Evolutionary conservation across 2,329 filamentous ascomycete species (phyloP).

Genomic region (Ampelomyces quisqualis): DNA sequence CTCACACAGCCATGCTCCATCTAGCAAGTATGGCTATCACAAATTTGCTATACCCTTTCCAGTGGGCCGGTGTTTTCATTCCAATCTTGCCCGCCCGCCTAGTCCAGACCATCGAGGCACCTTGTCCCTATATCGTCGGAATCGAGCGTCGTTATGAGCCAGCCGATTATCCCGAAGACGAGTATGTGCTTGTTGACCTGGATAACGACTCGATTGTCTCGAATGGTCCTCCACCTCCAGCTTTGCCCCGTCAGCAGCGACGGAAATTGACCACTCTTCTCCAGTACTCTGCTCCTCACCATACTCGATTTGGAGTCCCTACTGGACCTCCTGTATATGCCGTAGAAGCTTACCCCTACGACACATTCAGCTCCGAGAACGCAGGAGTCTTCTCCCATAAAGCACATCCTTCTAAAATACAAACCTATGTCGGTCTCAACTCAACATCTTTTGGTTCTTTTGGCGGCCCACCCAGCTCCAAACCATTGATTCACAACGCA

Average conservation of each 20-base stretch:
- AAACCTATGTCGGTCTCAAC: constrained; percentile 85
- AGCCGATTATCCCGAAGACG: constrained; percentile 85
- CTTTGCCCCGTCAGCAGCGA: constrained; percentile 83
- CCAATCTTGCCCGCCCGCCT: constrained; percentile 85
- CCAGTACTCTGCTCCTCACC: constrained; percentile 86
- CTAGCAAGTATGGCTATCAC: constrained; percentile 85
- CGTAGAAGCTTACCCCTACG: constrained; percentile 86
- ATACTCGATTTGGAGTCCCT: constrained; percentile 79
- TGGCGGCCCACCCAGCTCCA: constrained; percentile 53
- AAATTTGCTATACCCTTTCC: constrained; percentile 83
- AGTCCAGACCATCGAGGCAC: constrained; percentile 87
- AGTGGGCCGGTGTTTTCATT: constrained; percentile 93
- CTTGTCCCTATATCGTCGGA: constrained; percentile 95
- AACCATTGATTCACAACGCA: constrained; percentile 81
- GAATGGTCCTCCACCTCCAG: constrained; percentile 70
- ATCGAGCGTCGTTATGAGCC: constrained; percentile 90
- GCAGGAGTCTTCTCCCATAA: constrained; percentile 73
- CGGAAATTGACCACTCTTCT: constrained; percentile 86
- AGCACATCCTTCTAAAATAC: constrained; percentile 69
- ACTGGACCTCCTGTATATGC: constrained; percentile 91
- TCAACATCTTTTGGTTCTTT: constrained; percentile 81
- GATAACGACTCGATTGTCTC: constrained; percentile 89
- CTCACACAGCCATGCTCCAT: constrained; percentile 94
- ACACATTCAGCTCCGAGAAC: constrained; percentile 87
- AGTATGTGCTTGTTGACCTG: constrained; percentile 91